phyloP scores from a whole-genome alignment of 2,329 filamentous ascomycete genomes.

The Colletotrichum scovillei region DNA sequence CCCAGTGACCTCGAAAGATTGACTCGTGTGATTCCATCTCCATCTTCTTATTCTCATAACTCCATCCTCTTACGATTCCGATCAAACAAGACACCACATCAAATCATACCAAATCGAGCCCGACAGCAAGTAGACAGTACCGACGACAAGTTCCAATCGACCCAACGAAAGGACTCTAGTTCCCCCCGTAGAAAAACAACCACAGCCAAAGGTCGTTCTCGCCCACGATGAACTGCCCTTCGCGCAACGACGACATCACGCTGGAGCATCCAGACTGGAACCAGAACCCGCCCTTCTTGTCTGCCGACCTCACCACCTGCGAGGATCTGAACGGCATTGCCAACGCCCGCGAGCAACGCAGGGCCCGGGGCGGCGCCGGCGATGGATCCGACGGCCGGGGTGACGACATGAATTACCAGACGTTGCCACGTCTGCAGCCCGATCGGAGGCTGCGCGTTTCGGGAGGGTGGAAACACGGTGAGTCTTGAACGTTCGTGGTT shows the following conservation, averaged over 20 bases:
- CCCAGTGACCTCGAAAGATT: not conserved
- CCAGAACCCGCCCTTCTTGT: slow-evolving; percentile 62
- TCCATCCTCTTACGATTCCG: not conserved
- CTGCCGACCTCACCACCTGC: slow-evolving; percentile 61
- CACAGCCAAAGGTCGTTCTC: not conserved
- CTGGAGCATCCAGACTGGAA: slow-evolving; percentile 63
- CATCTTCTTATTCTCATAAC: not conserved
- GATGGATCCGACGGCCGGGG: slow-evolving; percentile 31
- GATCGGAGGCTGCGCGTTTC: slow-evolving; percentile 31
- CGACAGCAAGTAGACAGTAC: too few relatives aligned
- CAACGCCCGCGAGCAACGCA: slow-evolving; percentile 59
- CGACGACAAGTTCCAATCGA: not conserved
- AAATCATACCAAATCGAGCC: not conserved
- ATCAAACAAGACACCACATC: not conserved
- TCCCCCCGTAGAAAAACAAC: too few relatives aligned
- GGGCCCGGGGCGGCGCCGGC: slow-evolving; percentile 47
- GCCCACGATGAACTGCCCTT: slow-evolving; percentile 64
- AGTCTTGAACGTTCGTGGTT: not conserved
- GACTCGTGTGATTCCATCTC: slow-evolving; percentile 3
- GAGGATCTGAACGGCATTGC: slow-evolving; percentile 67
- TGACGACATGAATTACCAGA: slow-evolving; percentile 37
- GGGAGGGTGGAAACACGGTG: slow-evolving; percentile 34
- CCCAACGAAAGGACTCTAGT: too few relatives aligned
- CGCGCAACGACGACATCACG: slow-evolving; percentile 62
- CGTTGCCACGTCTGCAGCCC: slow-evolving; percentile 29